phyloP scores from a whole-genome alignment of 2,329 filamentous ascomycete species.

The Fusarium sacchari region DNA sequence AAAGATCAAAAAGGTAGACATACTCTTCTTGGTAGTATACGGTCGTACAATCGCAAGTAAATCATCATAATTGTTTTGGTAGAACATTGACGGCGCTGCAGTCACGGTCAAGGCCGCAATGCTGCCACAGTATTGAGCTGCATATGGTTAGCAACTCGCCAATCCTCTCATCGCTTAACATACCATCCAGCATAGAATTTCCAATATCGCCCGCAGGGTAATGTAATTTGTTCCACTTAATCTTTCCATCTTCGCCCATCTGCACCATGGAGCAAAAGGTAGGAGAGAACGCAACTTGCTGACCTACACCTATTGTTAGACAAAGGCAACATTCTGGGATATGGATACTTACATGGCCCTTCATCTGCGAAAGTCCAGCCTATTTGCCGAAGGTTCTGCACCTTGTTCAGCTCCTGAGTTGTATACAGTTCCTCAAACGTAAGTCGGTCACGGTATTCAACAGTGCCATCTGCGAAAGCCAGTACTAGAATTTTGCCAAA shows the following conservation, averaged over 20 bases:
- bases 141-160: slow-evolving; percentile 16
- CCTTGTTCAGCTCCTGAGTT: slow-evolving; percentile 70
- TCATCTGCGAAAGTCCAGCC: slow-evolving; percentile 78
- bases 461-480: slow-evolving; percentile 80
- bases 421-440: slow-evolving; percentile 76
- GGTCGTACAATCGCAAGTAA: slow-evolving; percentile 74
- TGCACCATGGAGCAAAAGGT: slow-evolving; percentile 68
- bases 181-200: slow-evolving; percentile 61
- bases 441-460: slow-evolving; percentile 81
- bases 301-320: slow-evolving; percentile 52
- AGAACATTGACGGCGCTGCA: slow-evolving; percentile 57
- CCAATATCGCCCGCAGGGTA: slow-evolving; percentile 61
- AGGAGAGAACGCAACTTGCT: slow-evolving; percentile 70
- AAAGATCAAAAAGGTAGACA: not conserved
- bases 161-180: not conserved
- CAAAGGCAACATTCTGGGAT: not conserved
- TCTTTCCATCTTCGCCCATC: slow-evolving; percentile 65
- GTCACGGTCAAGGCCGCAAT: slow-evolving; percentile 70
- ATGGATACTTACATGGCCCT: slow-evolving; percentile 65
- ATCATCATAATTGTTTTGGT: slow-evolving; percentile 71
- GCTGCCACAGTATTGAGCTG: slow-evolving; percentile 66
- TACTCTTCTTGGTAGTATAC: slow-evolving; percentile 49
- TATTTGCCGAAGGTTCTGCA: slow-evolving; percentile 78
- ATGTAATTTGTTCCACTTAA: slow-evolving; percentile 67
- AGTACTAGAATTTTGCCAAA: slow-evolving; percentile 78